These are phyloP conservation scores for Epichloe amarillans DNA, from an alignment of 2,329 filamentous ascomycete species.

Conservation along the genomic window DNA sequence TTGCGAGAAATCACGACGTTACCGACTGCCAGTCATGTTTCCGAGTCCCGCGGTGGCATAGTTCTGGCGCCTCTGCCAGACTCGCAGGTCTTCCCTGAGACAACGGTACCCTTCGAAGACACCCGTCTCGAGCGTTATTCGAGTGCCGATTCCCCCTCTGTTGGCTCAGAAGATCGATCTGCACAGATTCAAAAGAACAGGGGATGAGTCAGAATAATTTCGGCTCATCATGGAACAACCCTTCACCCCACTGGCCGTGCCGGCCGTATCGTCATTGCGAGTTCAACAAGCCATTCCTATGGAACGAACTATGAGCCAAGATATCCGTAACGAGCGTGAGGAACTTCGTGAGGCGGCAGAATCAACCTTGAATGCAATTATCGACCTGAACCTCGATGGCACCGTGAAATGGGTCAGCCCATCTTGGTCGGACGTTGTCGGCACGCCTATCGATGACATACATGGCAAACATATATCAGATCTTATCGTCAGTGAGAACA, in stretches of 20 bases:
- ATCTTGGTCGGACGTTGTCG: slow-evolving; percentile 88
- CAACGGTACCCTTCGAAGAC: neutral
- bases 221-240: slow-evolving; percentile 27
- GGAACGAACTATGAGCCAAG: slow-evolving; percentile 63
- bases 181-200: neutral
- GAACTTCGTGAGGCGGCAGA: slow-evolving; percentile 92
- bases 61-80: slow-evolving; percentile 35
- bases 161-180: neutral
- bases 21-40: slow-evolving; percentile 32
- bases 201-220: neutral
- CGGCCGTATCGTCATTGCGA: slow-evolving; percentile 38
- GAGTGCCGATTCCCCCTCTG: neutral
- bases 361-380: slow-evolving; percentile 89
- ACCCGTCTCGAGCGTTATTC: neutral
- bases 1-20: slow-evolving; percentile 15
- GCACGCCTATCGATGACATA: slow-evolving; percentile 59
- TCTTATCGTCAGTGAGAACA: slow-evolving; percentile 65
- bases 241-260: slow-evolving; percentile 32
- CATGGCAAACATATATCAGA: slow-evolving; percentile 68
- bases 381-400: slow-evolving; percentile 84
- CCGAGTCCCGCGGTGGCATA: slow-evolving; percentile 28
- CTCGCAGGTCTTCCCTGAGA: slow-evolving; percentile 16
- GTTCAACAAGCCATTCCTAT: slow-evolving; percentile 36
- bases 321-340: slow-evolving; percentile 86
- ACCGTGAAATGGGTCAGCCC: slow-evolving; percentile 92